A percentile compares a stretch with the other conserved stretches of the same genome.
Evolutionary conservation across 1,139 yeast genomes (phyloP).

Genomic region (Kluyveromyces sp.): DNA sequence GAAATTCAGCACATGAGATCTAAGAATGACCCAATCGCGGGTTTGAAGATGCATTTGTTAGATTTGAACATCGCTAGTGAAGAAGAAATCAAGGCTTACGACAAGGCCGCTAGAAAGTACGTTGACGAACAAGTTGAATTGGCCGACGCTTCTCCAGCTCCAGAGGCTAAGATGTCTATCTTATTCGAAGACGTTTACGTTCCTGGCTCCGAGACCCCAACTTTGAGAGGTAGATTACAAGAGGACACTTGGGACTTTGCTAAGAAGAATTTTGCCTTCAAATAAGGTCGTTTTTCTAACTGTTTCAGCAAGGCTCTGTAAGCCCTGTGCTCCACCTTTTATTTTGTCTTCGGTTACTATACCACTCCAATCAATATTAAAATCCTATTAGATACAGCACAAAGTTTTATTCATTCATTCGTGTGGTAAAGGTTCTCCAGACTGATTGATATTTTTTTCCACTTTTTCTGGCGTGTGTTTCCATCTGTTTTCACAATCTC

Average conservation of each 20-base stretch:
- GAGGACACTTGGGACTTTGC: conserved; percentile 86
- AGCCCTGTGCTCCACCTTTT: too few relatives aligned
- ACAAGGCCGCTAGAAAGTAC: conserved; percentile 90
- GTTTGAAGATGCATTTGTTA: conserved; percentile 78
- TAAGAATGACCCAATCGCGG: conserved; percentile 95
- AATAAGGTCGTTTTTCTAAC: too few relatives aligned
- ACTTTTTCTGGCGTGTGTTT: too few relatives aligned
- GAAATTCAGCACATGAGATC: conserved; percentile 99
- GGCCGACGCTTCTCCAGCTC: conserved; percentile 92
- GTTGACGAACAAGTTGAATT: conserved; percentile 91
- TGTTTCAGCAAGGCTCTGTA: too few relatives aligned
- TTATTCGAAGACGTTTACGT: conserved; percentile 95
- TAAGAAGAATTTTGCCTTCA: conserved; percentile 55
- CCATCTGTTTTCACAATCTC: not conserved
- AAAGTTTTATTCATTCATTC: not conserved
- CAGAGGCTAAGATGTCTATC: conserved; percentile 91
- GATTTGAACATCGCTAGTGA: conserved; percentile 84
- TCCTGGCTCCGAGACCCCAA: conserved; percentile 88
- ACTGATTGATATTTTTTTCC: too few relatives aligned
- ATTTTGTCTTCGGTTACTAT: too few relatives aligned
- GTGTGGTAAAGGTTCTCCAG: too few relatives aligned
- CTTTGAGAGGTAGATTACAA: conserved; percentile 92
- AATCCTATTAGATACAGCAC: not conserved
- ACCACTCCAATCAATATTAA: too few relatives aligned
- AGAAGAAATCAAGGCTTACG: conserved; percentile 88